Conservation (phyloP, 2,329 filamentous ascomycete species). For the Talaromyces sp. region DNA sequence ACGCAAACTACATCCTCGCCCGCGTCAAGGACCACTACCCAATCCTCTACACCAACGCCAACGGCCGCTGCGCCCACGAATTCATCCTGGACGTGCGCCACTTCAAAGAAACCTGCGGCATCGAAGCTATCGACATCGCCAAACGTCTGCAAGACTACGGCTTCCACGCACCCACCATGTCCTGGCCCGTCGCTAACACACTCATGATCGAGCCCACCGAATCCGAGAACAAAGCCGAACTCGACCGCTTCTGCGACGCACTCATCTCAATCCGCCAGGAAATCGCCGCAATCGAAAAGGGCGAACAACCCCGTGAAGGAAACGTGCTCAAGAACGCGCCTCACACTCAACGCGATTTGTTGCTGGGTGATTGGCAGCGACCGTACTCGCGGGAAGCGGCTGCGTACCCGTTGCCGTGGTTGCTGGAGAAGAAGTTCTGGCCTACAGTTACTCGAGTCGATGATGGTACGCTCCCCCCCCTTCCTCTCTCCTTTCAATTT, state of each 20-base stretch:
- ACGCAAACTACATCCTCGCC: conserved; percentile 94
- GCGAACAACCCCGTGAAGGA: conserved; percentile 67
- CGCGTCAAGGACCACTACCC: conserved; percentile 81
- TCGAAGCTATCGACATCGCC: conserved; percentile 92
- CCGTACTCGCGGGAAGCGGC: conserved; percentile 78
- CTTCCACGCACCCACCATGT: conserved; percentile 97
- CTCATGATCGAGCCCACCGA: conserved; percentile 98
- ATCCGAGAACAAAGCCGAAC: conserved; percentile 85
- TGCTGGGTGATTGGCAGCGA: conserved; percentile 76
- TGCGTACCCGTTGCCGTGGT: conserved; percentile 77
- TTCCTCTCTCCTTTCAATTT: background rate
- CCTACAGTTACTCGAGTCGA: conserved; percentile 81
- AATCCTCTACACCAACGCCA: conserved; percentile 89
- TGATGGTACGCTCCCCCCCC: conserved; percentile 65
- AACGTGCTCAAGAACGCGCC: conserved; percentile 90
- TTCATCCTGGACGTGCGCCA: conserved; percentile 89
- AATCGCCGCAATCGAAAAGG: conserved; percentile 79
- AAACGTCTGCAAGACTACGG: conserved; percentile 97
- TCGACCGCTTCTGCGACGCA: conserved; percentile 90
- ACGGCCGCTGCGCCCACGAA: conserved; percentile 89
- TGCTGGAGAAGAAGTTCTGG: conserved; percentile 98
- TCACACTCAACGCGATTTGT: conserved; percentile 78
- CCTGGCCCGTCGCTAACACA: conserved; percentile 90
- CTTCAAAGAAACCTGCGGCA: conserved; percentile 77
- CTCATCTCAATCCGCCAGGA: conserved; percentile 82